Percentiles rank a stretch among this genome's conserved stretches.
Evolutionary conservation across 257 asterid genomes (phyloP).

Genomic region (Penstemon davidsonii): DNA sequence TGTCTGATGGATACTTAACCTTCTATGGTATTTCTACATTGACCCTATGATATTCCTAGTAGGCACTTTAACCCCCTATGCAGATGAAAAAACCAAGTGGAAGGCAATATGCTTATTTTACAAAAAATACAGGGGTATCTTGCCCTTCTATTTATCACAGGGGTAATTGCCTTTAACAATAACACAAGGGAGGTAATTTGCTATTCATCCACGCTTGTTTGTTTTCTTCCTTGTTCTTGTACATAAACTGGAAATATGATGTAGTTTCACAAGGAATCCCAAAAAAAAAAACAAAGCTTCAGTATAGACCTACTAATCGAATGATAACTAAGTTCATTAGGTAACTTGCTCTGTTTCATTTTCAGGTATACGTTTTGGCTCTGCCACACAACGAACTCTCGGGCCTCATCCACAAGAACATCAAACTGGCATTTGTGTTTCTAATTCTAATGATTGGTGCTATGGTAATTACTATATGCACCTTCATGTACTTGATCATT

Average conservation of each 20-base stretch:
- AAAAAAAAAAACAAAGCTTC: neutral
- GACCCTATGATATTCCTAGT: too few species aligned
- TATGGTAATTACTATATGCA: slow-evolving; percentile 27
- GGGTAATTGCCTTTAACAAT: too few species aligned
- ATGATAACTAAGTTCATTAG: neutral
- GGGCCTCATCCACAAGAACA: slow-evolving; percentile 29
- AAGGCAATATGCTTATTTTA: too few species aligned
- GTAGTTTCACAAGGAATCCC: neutral
- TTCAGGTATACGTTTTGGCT: slow-evolving; percentile 48
- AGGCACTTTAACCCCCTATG: too few species aligned
- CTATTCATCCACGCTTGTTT: neutral
- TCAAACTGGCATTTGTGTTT: slow-evolving; percentile 31
- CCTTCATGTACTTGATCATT: slow-evolving; percentile 28
- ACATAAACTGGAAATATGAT: too few species aligned
- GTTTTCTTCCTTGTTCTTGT: neutral
- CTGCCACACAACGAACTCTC: slow-evolving; percentile 29
- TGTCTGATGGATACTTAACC: too few species aligned
- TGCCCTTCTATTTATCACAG: too few species aligned
- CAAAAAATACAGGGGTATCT: too few species aligned
- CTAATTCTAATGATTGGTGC: slow-evolving; percentile 33
- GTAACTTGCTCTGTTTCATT: neutral
- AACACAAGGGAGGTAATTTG: too few species aligned
- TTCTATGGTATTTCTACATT: too few species aligned
- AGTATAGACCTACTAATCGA: neutral
- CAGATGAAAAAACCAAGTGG: too few species aligned